phyloP scores from a whole-genome alignment of 116 monocot genomes.

The Phalaenopsis hybrid region DNA sequence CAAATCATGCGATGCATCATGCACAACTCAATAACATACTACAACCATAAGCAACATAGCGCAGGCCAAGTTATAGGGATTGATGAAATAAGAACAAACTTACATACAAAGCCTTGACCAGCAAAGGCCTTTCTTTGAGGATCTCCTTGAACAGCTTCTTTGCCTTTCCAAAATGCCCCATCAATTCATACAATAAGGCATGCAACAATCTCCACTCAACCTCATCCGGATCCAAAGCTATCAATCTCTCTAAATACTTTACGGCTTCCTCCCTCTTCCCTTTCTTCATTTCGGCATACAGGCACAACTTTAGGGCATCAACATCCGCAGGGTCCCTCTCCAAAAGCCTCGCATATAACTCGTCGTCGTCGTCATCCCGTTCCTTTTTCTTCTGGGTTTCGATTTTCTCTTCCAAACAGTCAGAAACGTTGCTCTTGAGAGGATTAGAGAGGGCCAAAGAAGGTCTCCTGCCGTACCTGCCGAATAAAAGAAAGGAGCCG shows the following conservation, averaged over 20 bases:
- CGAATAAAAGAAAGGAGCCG: constrained; percentile 39
- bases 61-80: not conserved
- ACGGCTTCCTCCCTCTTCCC: constrained; percentile 47
- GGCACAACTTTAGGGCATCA: constrained; percentile 56
- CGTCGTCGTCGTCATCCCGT: constrained; percentile 31
- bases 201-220: constrained; percentile 76
- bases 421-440: constrained; percentile 10
- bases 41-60: no score
- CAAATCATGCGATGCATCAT: no score
- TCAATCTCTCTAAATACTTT: constrained; percentile 52
- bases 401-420: constrained; percentile 19
- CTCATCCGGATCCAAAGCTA: constrained; percentile 60
- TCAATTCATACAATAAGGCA: constrained; percentile 66
- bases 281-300: constrained; percentile 68
- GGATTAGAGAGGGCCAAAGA: constrained; percentile 26
- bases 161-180: constrained; percentile 59
- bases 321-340: constrained; percentile 52
- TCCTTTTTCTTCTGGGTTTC: constrained; percentile 14
- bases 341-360: constrained; percentile 39
- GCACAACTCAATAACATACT: no score
- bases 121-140: constrained; percentile 66
- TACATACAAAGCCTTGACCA: constrained; percentile 78
- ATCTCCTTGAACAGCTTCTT: constrained; percentile 63
- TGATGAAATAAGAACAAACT: constrained; percentile 9
- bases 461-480: constrained; percentile 22